Percentiles rank a stretch among this genome's conserved stretches.
Conservation (phyloP, 2,329 filamentous ascomycete species). For the Arthrobotrys sinensis region DNA sequence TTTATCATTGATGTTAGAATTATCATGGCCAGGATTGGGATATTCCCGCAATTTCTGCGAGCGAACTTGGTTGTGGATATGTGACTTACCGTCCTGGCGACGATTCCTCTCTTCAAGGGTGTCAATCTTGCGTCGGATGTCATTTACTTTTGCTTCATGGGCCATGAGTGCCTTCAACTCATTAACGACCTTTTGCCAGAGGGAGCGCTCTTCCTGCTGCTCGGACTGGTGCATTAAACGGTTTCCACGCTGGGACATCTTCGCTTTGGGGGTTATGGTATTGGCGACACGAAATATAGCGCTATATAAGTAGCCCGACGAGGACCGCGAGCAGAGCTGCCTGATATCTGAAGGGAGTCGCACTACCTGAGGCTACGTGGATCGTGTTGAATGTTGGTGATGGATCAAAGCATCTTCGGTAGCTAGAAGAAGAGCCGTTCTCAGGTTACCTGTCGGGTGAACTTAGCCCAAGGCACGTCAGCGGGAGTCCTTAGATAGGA, state of each 20-base stretch:
- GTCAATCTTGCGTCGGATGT: slow-evolving; percentile 58
- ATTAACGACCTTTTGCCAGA: slow-evolving; percentile 64
- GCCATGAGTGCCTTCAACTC: slow-evolving; percentile 63
- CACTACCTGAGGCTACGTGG: background rate
- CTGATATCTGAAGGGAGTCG: background rate
- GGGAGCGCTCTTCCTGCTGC: slow-evolving; percentile 64
- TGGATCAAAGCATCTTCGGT: slow-evolving; percentile 14
- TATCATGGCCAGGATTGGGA: background rate
- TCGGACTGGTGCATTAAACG: slow-evolving; percentile 63
- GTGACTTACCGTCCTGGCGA: slow-evolving; percentile 41
- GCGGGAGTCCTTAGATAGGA: background rate
- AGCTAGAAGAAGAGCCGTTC: background rate
- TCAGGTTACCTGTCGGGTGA: background rate
- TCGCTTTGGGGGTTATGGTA: slow-evolving; percentile 4
- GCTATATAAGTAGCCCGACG: background rate
- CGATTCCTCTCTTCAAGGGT: slow-evolving; percentile 55
- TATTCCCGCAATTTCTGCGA: background rate
- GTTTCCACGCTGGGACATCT: slow-evolving; percentile 59
- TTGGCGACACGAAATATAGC: background rate
- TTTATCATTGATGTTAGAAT: background rate
- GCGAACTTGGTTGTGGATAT: background rate
- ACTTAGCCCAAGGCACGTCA: background rate
- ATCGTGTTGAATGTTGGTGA: background rate
- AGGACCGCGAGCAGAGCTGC: background rate
- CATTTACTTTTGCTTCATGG: slow-evolving; percentile 59